phyloP scores from a whole-genome alignment of 805 yeast genomes.

The Saccharomycopsis sp. region DNA sequence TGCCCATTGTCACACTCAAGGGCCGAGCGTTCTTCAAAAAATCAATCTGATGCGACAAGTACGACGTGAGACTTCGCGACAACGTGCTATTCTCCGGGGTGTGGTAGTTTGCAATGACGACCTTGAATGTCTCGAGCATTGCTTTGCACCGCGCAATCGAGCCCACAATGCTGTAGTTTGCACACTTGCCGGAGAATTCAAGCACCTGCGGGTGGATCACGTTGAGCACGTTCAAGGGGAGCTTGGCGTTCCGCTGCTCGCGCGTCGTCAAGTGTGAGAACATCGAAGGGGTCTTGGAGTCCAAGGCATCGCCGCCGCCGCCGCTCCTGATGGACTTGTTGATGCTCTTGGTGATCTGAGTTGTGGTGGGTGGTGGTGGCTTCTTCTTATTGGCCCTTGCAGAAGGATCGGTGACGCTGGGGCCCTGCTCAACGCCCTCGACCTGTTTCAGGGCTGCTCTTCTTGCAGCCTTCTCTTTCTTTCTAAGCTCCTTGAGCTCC shows the following conservation, averaged over 20 bases:
- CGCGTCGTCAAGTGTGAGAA: constrained; percentile 76
- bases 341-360: constrained; percentile 42
- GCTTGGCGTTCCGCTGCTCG: constrained; percentile 51
- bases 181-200: constrained; percentile 66
- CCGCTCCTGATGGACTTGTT: constrained; percentile 36
- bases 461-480: constrained; percentile 85
- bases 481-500: constrained; percentile 79
- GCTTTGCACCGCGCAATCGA: constrained; percentile 77
- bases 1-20: constrained; percentile 90
- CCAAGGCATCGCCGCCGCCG: no score
- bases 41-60: constrained; percentile 87
- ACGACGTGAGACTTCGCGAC: constrained; percentile 80
- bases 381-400: constrained; percentile 25
- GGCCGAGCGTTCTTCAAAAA: constrained; percentile 87
- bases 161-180: constrained; percentile 82
- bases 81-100: constrained; percentile 83
- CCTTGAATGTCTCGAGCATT: constrained; percentile 77
- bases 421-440: constrained; percentile 3
- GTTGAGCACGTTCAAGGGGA: constrained; percentile 42
- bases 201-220: constrained; percentile 83
- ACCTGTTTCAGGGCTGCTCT: constrained; percentile 72
- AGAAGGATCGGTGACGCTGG: not conserved
- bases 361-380: constrained; percentile 38
- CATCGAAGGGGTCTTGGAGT: constrained; percentile 49
- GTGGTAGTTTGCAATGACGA: constrained; percentile 66